Evolutionary conservation across 176 grass and related monocot genomes (phyloP).

Genomic region (Oryza brachyantha): DNA sequence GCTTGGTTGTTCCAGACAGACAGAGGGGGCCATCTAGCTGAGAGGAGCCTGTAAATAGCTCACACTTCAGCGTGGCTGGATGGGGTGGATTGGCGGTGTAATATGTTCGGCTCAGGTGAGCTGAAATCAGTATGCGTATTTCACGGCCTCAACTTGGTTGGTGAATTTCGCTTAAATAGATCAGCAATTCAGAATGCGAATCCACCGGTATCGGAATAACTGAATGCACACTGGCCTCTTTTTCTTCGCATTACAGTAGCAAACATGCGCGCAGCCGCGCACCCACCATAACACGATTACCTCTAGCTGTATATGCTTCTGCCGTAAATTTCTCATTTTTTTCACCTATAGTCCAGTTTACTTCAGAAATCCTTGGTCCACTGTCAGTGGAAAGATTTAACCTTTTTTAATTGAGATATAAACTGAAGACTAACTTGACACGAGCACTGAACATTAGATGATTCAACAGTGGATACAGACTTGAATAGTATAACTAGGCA

Average conservation of each 20-base stretch:
- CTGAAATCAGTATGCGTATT: neutral
- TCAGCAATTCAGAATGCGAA: neutral
- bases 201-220: neutral
- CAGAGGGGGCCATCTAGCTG: neutral
- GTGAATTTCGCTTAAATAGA: neutral
- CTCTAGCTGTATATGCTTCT: too few relatives aligned
- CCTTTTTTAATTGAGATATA: neutral
- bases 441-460: neutral
- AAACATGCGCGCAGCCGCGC: too few relatives aligned
- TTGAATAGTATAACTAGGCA: constrained; percentile 6
- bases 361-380: neutral
- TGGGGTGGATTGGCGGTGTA: neutral
- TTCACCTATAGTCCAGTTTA: neutral
- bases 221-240: neutral
- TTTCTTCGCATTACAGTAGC: neutral
- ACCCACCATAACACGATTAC: too few relatives aligned
- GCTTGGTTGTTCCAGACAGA: constrained; percentile 4
- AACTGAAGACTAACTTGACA: neutral
- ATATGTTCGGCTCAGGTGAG: neutral
- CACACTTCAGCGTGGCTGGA: constrained; percentile 1
- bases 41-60: constrained; percentile 29
- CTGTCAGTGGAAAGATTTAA: neutral
- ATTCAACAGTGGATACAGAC: neutral
- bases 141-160: neutral
- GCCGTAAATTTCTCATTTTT: too few relatives aligned